Evolutionary conservation across 345 rosid genomes (phyloP).

Genomic region (Eucalyptus pauciflora): DNA sequence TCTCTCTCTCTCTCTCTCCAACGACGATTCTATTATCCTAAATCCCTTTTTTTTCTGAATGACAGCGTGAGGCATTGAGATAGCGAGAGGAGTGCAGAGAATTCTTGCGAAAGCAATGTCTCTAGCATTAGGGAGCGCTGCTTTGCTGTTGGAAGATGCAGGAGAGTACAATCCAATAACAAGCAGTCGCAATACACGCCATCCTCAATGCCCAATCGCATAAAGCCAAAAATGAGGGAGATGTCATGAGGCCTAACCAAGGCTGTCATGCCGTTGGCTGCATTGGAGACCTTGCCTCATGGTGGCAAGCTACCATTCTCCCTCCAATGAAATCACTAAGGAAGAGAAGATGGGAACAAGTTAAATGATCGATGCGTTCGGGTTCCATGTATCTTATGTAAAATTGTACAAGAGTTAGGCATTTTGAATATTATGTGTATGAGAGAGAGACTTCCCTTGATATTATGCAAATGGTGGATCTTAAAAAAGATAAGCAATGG

Average conservation of each 20-base stretch:
- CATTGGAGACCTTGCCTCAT: not conserved
- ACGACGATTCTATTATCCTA: not conserved
- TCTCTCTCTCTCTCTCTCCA: not conserved
- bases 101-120: accelerated
- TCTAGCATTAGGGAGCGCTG: not conserved
- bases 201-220: not conserved
- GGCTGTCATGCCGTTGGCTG: not conserved
- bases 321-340: not conserved
- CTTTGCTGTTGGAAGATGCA: not conserved
- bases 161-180: not conserved
- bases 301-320: accelerated
- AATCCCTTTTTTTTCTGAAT: not conserved
- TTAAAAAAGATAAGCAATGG: not conserved
- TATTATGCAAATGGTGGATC: not conserved
- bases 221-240: not conserved
- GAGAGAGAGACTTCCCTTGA: not conserved
- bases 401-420: not conserved
- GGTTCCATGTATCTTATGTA: not conserved
- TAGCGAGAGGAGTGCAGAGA: not conserved
- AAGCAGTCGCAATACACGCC: not conserved
- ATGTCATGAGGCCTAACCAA: too few species aligned
- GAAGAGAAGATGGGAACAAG: not conserved
- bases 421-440: not conserved
- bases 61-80: not conserved
- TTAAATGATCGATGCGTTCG: too few species aligned